phyloP scores from a whole-genome alignment of 305 asterid genomes.

The Fraxinus paxiana region DNA sequence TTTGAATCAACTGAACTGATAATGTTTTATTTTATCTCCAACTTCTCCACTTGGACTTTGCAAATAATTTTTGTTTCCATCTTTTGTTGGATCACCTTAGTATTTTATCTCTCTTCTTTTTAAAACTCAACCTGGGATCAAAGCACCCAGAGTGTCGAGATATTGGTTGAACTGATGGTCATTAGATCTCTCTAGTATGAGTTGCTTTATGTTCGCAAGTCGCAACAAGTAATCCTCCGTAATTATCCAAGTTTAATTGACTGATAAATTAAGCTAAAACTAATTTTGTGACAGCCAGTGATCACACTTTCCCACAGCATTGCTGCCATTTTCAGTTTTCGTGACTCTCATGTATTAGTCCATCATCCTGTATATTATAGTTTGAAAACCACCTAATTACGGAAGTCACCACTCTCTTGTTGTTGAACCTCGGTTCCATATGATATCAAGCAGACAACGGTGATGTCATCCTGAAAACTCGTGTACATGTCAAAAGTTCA shows the following conservation, averaged over 20 bases:
- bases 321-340: background rate
- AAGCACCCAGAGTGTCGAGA: background rate
- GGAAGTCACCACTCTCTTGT: too few relatives aligned
- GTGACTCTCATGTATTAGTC: background rate
- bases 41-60: background rate
- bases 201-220: background rate
- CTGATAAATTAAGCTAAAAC: background rate
- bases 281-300: background rate
- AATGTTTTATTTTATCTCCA: background rate
- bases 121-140: background rate
- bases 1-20: conserved; percentile 10
- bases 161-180: background rate
- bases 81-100: background rate
- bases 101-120: background rate
- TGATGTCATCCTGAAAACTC: background rate
- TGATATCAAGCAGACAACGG: too few relatives aligned
- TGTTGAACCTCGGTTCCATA: too few relatives aligned
- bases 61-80: background rate
- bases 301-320: background rate
- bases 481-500: background rate
- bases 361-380: background rate
- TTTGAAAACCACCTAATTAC: too few relatives aligned
- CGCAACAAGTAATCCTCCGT: background rate
- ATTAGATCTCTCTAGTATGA: background rate
- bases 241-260: background rate